Evolutionary conservation across 441 rosid species (phyloP), one percentile per base, ranked within the genome.

Genomic region (Geranium incanum): DNA sequence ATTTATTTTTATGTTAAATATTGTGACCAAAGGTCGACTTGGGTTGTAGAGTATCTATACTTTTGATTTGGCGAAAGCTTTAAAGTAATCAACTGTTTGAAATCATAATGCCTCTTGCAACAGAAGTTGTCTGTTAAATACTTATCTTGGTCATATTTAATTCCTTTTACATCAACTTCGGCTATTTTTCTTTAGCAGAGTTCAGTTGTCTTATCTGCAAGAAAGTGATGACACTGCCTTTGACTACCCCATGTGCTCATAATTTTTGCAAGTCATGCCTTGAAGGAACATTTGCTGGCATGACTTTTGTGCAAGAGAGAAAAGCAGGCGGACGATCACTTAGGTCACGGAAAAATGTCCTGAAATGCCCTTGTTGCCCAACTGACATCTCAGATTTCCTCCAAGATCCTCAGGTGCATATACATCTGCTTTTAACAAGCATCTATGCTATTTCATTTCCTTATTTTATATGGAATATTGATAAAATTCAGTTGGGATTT

Each of bases 161-260:
- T 48, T 15, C 8, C 16, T 16, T 13, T 59, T 16, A 36, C 68
- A 4, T 2, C 62, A 41, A 74, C 68, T 60, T 72, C 65, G 36
- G 37, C 59, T 57, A 15, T 3, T 43, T 68, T 65, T 41, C 28
- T n/a, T 23, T 11, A 75, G 85, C 85, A 86, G 93, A 83, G 60
- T 86, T 86, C 16, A 65, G 83, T 37, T 88, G 93, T 79, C 77
- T 52, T 15, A 74, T 81, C 59, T 86, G 91, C 64, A 71, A 65
- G 74, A 78, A 84, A 74, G 88, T 83, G 70, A 79, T 86, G 91
- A 78, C 52, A 16, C 69, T 65, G 7, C 89, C 93, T 8, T 76
- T 86, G 45, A 88, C 91, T 0, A 85, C 91, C 23, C 88, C 91
- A 16, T 88, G 93, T 71, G 87, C 85, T 0, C 91, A 88, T 70